Evolutionary conservation across 805 yeast genomes (phyloP).

Genomic region (Saturnispora dispora): DNA sequence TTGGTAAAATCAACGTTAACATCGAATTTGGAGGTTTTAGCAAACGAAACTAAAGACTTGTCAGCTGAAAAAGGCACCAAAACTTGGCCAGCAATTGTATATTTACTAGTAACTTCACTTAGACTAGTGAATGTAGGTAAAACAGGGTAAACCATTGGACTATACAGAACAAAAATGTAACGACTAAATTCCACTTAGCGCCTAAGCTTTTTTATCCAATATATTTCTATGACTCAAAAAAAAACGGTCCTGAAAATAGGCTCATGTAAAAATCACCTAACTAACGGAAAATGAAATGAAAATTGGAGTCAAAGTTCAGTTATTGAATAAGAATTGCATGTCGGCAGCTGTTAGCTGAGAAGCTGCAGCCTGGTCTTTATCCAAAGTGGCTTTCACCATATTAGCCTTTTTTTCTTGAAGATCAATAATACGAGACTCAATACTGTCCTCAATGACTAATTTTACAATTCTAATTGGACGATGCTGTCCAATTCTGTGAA

Average conservation of each 20-base stretch:
- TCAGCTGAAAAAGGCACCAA: conserved; percentile 16
- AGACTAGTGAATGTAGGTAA: conserved; percentile 22
- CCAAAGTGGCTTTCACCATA: conserved; percentile 96
- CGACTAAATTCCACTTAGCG: neutral
- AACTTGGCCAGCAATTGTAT: conserved; percentile 25
- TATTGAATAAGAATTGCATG: conserved; percentile 86
- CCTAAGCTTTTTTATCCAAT: neutral
- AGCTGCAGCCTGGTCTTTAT: conserved; percentile 85
- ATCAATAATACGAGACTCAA: conserved; percentile 92
- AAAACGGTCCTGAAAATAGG: neutral
- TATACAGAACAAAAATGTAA: neutral
- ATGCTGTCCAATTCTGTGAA: conserved; percentile 93
- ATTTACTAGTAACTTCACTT: conserved; percentile 8
- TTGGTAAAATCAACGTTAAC: conserved; percentile 20
- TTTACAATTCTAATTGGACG: conserved; percentile 91
- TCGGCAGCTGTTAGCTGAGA: conserved; percentile 87
- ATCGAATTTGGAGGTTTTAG: conserved; percentile 10
- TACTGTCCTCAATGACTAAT: conserved; percentile 91
- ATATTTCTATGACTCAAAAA: neutral
- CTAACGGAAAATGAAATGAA: neutral
- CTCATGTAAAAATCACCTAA: neutral
- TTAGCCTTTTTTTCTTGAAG: conserved; percentile 95
- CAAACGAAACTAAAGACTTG: conserved; percentile 12
- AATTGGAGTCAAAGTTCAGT: conserved; percentile 29
- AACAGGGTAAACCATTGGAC: conserved; percentile 27